Base-by-base conservation (phyloP, 2,329 filamentous ascomycete genomes). In the Endoconidiophora polonica region DNA sequence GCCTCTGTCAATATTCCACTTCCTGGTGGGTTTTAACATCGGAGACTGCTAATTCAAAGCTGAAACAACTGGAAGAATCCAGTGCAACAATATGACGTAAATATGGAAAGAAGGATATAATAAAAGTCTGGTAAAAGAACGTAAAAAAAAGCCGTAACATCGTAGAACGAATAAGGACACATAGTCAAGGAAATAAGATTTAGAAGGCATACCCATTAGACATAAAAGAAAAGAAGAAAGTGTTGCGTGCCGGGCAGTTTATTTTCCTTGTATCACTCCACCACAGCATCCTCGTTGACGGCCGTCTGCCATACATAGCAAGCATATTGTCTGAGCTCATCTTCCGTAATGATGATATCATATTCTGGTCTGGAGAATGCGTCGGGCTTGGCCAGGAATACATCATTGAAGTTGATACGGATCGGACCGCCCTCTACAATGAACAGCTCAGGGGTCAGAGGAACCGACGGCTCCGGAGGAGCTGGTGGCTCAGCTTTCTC, bases 401-500 rank as follows among this genome's bases (percentile, higher is more conserved):
- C 26, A 24, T 51, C 43, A 16, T 46, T 51, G 26, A 41, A 45
- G 4, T 24, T 22, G 5, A 51, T 51, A 23, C 23, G 20, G 23
- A 51, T 45, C 20, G 49, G 43, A 4, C 43, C 49, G 2, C 49
- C 49, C 7, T 37, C 24, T 4, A 51, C 49, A 7, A 42, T 52
- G 45, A 58, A 59, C 29, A 58, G 47, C 14, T 57, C 47, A 0
- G 59, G 53, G 18, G 55, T 54, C 9, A 58, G 46, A 2, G 46
- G 33, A 10, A 33, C 29, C 12, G 29, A 33, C 29, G 29, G 29
- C 23, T 29, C 24, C 14, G 36, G 26, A 36, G 24, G 41, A 43
- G 5, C 54, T 10, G 7, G 33, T 26, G 18, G 43, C n/a, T 5
- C 23, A 53, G 3, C 57, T 53, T 50, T 45, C 10, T 50, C 43